Percentiles rank a stretch among this genome's conserved stretches.
Evolutionary conservation across 495 filamentous ascomycete genomes (phyloP).

Genomic region (Aspergillus olivimuriae): DNA sequence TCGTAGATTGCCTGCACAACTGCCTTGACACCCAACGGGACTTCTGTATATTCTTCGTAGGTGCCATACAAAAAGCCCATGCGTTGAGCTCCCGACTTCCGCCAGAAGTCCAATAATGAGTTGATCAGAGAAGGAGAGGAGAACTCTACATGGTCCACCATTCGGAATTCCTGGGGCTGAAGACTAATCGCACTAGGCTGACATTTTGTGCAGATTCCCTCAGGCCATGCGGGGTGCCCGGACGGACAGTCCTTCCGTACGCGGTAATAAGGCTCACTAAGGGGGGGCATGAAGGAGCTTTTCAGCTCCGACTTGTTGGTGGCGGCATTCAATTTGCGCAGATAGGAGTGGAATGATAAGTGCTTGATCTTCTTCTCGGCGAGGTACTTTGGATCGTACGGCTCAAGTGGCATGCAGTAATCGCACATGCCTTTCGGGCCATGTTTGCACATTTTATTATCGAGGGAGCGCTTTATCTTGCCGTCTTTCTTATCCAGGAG

Average conservation of each 20-base stretch:
- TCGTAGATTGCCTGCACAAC: slow-evolving; percentile 98
- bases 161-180: slow-evolving; percentile 89
- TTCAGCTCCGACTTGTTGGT: slow-evolving; percentile 93
- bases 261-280: slow-evolving; percentile 89
- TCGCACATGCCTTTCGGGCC: slow-evolving; percentile 98
- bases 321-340: slow-evolving; percentile 88
- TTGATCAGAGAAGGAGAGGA: slow-evolving; percentile 75
- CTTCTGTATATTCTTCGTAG: slow-evolving; percentile 86
- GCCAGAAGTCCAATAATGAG: slow-evolving; percentile 85
- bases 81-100: slow-evolving; percentile 69
- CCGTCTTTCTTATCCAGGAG: slow-evolving; percentile 82
- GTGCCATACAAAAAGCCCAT: slow-evolving; percentile 88
- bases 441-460: slow-evolving; percentile 89
- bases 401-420: slow-evolving; percentile 97
- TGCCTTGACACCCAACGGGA: slow-evolving; percentile 91
- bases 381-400: slow-evolving; percentile 81
- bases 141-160: slow-evolving; percentile 99
- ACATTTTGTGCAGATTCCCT: slow-evolving; percentile 98
- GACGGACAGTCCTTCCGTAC: slow-evolving; percentile 86
- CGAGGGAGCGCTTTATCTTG: slow-evolving; percentile 74
- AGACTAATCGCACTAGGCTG: slow-evolving; percentile 96
- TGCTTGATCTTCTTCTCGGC: slow-evolving; percentile 98
- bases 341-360: slow-evolving; percentile 88
- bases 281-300: slow-evolving; percentile 89
- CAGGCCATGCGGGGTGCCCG: slow-evolving; percentile 87